phyloP scores from a whole-genome alignment of 805 yeast species.

The Kodamaea leandrae region DNA sequence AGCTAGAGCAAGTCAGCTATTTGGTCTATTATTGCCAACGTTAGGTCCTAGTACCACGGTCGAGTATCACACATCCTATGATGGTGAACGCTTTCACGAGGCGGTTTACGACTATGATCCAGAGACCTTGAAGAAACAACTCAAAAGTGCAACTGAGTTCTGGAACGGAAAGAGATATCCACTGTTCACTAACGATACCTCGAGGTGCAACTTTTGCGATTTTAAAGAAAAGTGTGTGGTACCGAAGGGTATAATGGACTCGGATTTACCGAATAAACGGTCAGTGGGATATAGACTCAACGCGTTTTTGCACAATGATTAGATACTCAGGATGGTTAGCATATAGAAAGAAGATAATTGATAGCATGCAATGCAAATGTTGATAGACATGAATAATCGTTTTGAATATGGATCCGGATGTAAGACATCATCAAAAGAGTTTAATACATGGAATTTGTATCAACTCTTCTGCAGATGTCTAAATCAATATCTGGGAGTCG shows the following conservation, averaged over 20 bases:
- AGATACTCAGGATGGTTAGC: background rate
- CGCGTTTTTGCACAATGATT: constrained; percentile 5
- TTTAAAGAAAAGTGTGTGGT: constrained; percentile 32
- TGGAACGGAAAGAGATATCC: constrained; percentile 64
- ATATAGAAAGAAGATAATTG: too few relatives aligned
- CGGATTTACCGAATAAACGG: background rate
- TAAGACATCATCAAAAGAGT: constrained; percentile 17
- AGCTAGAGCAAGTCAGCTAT: constrained; percentile 51
- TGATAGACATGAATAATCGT: too few relatives aligned
- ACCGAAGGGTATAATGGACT: constrained; percentile 7
- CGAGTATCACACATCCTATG: constrained; percentile 46
- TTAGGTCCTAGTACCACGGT: constrained; percentile 45
- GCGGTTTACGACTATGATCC: constrained; percentile 38
- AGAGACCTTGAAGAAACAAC: constrained; percentile 23
- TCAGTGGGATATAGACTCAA: constrained; percentile 4
- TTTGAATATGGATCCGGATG: too few relatives aligned
- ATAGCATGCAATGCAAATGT: too few relatives aligned
- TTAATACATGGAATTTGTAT: constrained; percentile 10
- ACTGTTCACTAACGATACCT: constrained; percentile 35
- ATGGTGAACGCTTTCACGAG: constrained; percentile 37
- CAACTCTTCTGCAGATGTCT: constrained; percentile 17
- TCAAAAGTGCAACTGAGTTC: constrained; percentile 39
- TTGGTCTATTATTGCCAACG: constrained; percentile 31
- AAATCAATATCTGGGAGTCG: constrained; percentile 48
- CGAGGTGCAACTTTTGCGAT: constrained; percentile 55